Conservation (phyloP, 345 rosid genomes). For the Melaleuca quinquenervia region DNA sequence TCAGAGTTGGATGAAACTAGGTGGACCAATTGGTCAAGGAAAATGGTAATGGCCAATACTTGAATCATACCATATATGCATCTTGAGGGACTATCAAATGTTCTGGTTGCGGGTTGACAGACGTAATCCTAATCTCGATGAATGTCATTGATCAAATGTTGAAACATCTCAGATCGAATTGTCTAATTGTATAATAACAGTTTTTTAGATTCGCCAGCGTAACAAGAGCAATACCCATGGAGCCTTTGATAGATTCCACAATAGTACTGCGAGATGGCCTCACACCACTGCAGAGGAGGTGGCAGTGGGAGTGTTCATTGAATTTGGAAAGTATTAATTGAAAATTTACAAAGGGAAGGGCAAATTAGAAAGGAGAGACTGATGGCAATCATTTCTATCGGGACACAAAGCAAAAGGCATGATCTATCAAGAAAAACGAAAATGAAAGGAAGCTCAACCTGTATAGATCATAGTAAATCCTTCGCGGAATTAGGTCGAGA, state of each 20-base stretch:
- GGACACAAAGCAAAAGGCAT: not conserved
- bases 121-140: not conserved
- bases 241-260: not conserved
- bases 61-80: not conserved
- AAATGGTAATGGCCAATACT: not conserved
- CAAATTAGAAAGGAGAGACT: not conserved
- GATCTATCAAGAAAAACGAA: not conserved
- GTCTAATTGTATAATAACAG: not conserved
- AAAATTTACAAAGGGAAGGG: not conserved
- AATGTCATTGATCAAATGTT: fast-evolving
- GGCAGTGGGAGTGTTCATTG: not conserved
- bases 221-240: not conserved
- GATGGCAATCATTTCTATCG: not conserved
- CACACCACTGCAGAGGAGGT: not conserved
- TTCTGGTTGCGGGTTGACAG: not conserved
- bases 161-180: not conserved
- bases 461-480: not conserved
- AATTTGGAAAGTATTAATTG: too few relatives aligned
- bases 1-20: too few relatives aligned
- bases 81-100: not conserved
- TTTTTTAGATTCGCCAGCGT: fast-evolving
- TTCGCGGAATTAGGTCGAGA: not conserved
- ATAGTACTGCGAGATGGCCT: not conserved
- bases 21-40: too few relatives aligned
- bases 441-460: not conserved